phyloP scores from a whole-genome alignment of 106 monocot species.

The Agapanthus africanus region DNA sequence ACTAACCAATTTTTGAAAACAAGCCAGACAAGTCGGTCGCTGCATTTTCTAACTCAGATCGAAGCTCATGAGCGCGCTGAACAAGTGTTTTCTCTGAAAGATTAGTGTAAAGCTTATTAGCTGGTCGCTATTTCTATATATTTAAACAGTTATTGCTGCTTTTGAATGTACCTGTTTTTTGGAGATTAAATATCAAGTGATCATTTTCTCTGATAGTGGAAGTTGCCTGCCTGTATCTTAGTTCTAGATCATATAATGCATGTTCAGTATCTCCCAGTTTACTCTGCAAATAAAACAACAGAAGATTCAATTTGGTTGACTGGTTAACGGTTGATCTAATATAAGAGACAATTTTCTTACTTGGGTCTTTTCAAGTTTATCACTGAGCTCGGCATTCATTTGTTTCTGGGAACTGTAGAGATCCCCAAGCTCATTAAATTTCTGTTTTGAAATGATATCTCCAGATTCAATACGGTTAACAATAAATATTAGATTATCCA shows the following conservation, averaged over 20 bases:
- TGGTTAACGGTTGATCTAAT: not conserved
- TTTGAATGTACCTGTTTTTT: constrained; percentile 30
- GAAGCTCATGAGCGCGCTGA: constrained; percentile 48
- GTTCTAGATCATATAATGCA: constrained; percentile 38
- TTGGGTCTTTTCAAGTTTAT: constrained; percentile 50
- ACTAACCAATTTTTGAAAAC: constrained; percentile 61
- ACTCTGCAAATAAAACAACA: constrained; percentile 19
- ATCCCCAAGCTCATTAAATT: constrained; percentile 43
- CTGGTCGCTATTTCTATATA: too few species aligned
- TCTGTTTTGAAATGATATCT: constrained; percentile 25
- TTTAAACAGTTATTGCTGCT: too few species aligned
- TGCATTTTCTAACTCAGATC: constrained; percentile 54
- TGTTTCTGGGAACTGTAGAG: constrained; percentile 42
- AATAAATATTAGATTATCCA: not conserved
- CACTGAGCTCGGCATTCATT: constrained; percentile 30
- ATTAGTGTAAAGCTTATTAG: too few species aligned
- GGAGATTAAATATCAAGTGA: constrained; percentile 45
- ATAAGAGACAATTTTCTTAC: constrained; percentile 11
- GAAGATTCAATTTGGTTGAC: not conserved
- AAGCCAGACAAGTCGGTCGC: constrained; percentile 53
- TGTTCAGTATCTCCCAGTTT: constrained; percentile 36
- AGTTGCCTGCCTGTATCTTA: constrained; percentile 52
- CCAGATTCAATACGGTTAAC: not conserved
- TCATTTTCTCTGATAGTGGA: constrained; percentile 50
- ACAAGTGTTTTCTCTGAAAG: constrained; percentile 54